phyloP scores from a whole-genome alignment of 108 stramenopile genomes.

The Cyclotella sp. region DNA sequence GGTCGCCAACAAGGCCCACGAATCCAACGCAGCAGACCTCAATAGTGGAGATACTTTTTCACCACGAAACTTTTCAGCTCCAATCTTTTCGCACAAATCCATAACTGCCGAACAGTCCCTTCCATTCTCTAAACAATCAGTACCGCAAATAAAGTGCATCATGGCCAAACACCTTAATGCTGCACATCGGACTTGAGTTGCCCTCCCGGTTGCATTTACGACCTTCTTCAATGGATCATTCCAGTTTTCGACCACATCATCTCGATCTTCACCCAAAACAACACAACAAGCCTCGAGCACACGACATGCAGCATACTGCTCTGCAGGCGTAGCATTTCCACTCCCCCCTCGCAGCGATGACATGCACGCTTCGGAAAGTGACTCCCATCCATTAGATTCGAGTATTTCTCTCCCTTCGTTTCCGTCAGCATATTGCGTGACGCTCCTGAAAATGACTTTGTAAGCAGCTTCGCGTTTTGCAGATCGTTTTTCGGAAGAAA shows the following conservation, averaged over 20 bases:
- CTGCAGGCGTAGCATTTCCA: conserved; percentile 59
- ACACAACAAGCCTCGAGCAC: conserved; percentile 75
- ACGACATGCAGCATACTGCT: conserved; percentile 90
- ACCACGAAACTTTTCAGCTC: conserved; percentile 60
- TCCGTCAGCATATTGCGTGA: conserved; percentile 64
- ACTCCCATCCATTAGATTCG: conserved; percentile 10
- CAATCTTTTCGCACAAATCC: conserved; percentile 72
- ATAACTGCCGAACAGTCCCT: conserved; percentile 55
- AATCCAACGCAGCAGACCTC: conserved; percentile 77
- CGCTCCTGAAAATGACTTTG: conserved; percentile 60
- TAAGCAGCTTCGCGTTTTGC: conserved; percentile 65
- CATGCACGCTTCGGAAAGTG: conserved; percentile 44
- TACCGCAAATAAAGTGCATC: conserved; percentile 67
- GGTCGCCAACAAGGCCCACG: conserved; percentile 81
- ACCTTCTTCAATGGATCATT: conserved; percentile 55
- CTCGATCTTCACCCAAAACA: conserved; percentile 58
- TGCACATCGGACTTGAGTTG: conserved; percentile 69
- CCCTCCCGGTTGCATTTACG: conserved; percentile 65
- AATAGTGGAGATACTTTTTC: conserved; percentile 56
- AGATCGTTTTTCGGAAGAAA: conserved; percentile 67
- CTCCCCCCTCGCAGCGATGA: conserved; percentile 32
- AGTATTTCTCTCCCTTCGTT: conserved; percentile 43
- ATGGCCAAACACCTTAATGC: conserved; percentile 78
- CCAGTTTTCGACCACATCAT: conserved; percentile 61
- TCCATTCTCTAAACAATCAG: conserved; percentile 51